Base-by-base conservation (phyloP, 306 rosid species). In the Corylus avellana region DNA sequence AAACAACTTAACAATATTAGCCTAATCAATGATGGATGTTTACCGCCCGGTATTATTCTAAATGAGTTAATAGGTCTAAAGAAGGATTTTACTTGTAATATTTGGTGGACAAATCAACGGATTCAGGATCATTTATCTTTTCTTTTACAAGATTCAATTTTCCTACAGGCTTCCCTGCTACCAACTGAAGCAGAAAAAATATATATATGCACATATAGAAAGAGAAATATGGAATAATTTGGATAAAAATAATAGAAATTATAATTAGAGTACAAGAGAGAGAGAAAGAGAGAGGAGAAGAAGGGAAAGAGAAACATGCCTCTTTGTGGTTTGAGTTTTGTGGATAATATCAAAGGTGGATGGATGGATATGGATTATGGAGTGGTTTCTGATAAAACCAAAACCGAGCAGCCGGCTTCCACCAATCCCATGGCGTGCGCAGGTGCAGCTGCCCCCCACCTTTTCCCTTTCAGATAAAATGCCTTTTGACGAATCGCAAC, bases 341-440 rank as follows among this genome's bases (percentile, higher is more conserved):
- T 78, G 90, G 91, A 87, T 85, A 89, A 79, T 85, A 72, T 78
- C 76, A 80, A 85, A 77, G 85, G 50, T 70, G 67, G 75, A 77
- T 83, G 83, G 87, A 84, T 80, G 80, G 70, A 35, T 32, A 54
- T 56, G 29, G 57, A 44, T 51, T 37, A 54, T 56, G 29, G 57
- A 44, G 51, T 37, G 55, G 58, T n/a, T 68, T 77, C 47, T 61
- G 77, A 73, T 50, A 85, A 82, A 80, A 80, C 56, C 74, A 91
- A 84, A 84, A 69, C 77, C 7, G 73, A 87, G 87, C 83, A 85
- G 90, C 73, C 91, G 84, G 66, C 27, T 83, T 76, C 75, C 62
- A 74, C 90, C 93, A 92, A 90, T 92, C 78, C 76, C 77, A 29
- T 22, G 81, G 61, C 46, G 77, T 77, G 59, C 68, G 80, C 85